These are phyloP conservation scores for Coemansia reversa DNA, from an alignment of 192 early-diverging fungal species.

Conservation along the genomic window DNA sequence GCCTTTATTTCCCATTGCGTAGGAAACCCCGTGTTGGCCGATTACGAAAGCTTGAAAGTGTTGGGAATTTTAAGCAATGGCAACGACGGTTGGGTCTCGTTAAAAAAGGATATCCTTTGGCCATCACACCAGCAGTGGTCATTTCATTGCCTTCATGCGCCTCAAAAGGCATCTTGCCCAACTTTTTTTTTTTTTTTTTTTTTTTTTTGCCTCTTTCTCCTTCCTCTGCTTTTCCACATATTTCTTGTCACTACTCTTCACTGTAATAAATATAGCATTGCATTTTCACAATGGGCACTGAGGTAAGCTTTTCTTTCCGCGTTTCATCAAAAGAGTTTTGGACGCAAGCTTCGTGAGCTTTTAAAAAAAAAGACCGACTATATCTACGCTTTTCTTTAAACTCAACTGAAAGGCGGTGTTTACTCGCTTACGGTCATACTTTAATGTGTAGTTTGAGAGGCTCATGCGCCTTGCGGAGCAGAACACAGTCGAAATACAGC, in stretches of 20 bases:
- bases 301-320: slow-evolving; percentile 15
- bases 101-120: neutral
- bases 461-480: slow-evolving; percentile 52
- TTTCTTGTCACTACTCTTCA: neutral
- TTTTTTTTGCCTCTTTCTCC: neutral
- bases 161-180: slow-evolving; percentile 1
- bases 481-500: slow-evolving; percentile 49
- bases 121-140: neutral
- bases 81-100: neutral
- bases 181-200: neutral
- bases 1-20: neutral
- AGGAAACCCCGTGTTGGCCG: neutral
- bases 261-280: neutral
- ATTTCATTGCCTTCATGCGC: neutral
- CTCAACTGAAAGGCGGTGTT: neutral
- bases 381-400: neutral
- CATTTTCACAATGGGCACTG: slow-evolving; percentile 27
- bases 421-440: neutral
- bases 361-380: neutral
- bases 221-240: neutral
- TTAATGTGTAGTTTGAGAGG: slow-evolving; percentile 38
- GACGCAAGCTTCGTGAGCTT: neutral
- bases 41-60: neutral
- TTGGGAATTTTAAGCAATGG: neutral
- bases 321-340: neutral